These are phyloP conservation scores for Quercus berberidifolia DNA, from an alignment of 306 rosid species.

Conservation along the genomic window DNA sequence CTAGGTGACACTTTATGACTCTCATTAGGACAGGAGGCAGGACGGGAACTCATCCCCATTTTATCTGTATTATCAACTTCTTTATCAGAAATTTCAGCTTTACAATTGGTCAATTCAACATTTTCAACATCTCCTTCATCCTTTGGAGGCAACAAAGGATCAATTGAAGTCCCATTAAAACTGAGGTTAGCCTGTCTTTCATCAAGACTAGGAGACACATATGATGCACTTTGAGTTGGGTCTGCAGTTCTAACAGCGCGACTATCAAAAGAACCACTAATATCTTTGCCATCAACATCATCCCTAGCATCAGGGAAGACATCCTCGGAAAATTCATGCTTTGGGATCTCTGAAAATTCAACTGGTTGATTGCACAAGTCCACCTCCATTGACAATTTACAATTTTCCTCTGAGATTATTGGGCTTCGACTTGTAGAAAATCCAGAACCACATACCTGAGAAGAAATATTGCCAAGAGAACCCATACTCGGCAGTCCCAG, in stretches of 20 bases:
- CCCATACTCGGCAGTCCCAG: conserved; percentile 23
- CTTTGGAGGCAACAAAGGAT: conserved; percentile 25
- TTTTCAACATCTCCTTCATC: conserved; percentile 26
- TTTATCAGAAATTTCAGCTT: conserved; percentile 30
- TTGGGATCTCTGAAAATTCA: conserved; percentile 26
- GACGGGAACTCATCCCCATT: conserved; percentile 23
- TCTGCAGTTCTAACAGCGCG: conserved; percentile 28
- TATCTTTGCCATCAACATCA: conserved; percentile 28
- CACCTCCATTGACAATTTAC: conserved; percentile 23
- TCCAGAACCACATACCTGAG: conserved; percentile 26
- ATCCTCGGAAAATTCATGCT: conserved; percentile 30
- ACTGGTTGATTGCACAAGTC: conserved; percentile 26
- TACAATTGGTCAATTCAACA: conserved; percentile 5
- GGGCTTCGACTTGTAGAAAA: conserved; percentile 34
- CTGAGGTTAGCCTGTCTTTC: conserved; percentile 32
- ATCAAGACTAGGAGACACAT: conserved; percentile 31
- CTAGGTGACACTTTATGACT: conserved; percentile 28
- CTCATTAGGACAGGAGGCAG: conserved; percentile 16
- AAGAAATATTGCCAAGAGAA: conserved; percentile 27
- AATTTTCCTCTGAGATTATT: conserved; percentile 26
- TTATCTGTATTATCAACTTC: conserved; percentile 33
- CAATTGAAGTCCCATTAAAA: conserved; percentile 32
- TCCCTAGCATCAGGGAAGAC: conserved; percentile 23
- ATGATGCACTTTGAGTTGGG: conserved; percentile 20
- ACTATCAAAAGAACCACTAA: conserved; percentile 28